Base-by-base conservation (phyloP, 345 rosid genomes). In the Eucalyptus dawsonii region DNA sequence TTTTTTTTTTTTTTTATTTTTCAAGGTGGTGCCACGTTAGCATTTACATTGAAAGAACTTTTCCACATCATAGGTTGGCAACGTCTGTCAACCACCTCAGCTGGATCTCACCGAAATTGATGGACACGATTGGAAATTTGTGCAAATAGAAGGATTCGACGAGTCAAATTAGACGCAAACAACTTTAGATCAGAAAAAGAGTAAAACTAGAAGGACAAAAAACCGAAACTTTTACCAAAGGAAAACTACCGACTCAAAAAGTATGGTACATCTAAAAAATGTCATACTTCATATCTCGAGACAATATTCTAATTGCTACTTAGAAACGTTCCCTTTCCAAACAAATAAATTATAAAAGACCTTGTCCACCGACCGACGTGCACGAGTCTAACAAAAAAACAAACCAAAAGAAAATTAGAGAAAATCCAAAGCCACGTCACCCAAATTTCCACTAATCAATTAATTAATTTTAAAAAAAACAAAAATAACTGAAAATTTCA, bases 331-430 rank as follows among this genome's bases (percentile, higher is more conserved):
- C 81, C 80, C 45, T 72, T 76, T 37, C 83, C 83, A 21, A 21
- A 37, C 25, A 34, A 72, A 72, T 19, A 37, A 72, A 19, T 72
- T 44, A 9, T 2, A 25, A 50, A 50, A 50, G 19, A 13, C 27
- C 51, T 54, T 14, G 34, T 49, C 83, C 86, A 69, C 62, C 87
- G 83, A 60, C 50, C 87, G 67, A 90, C 91, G 89, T 87, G 88
- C 87, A 1, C 47, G 1, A 47, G 88, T 62, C 47, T 72, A 76
- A 76, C 47, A 4, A 76, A 76, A 76, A 11, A 15, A 76, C 14
- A 14, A 65, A 65, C 76, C 19, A 0, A 21, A 37, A 37, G 24
- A 37, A 37, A 44, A 81, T 37, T 40, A 16, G 69, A 25, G 58
- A 80, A 86, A 86, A 86, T 89, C 88, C 88, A 67, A 88, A 67